A percentile compares a stretch with the other conserved stretches of the same genome.
These are phyloP conservation scores for Hypoxylon sp. DNA, from an alignment of 2,329 filamentous ascomycete genomes.

Conservation along the genomic window DNA sequence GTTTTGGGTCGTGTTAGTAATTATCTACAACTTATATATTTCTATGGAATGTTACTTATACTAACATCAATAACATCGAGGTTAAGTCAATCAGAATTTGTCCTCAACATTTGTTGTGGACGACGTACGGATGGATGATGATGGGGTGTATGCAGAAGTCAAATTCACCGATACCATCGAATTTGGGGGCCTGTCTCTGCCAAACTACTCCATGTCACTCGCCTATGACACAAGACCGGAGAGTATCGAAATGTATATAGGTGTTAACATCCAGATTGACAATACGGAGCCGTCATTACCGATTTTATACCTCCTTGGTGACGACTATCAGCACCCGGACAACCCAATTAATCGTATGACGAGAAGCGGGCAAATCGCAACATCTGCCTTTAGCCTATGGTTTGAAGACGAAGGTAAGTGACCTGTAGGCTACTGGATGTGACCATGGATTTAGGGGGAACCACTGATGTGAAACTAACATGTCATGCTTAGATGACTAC, in stretches of 20 bases:
- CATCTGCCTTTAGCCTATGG: slow-evolving; percentile 13
- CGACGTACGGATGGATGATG: neutral
- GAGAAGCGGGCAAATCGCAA: neutral
- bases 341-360: neutral
- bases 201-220: neutral
- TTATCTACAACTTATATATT: neutral
- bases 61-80: neutral
- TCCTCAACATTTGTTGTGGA: slow-evolving; percentile 5
- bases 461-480: slow-evolving; percentile 9
- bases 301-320: slow-evolving; percentile 11
- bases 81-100: slow-evolving; percentile 2
- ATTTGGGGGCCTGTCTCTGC: neutral
- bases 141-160: neutral
- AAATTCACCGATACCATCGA: neutral
- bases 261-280: neutral
- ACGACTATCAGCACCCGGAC: neutral
- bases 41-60: slow-evolving; percentile 1
- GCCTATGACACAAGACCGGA: neutral
- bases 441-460: neutral
- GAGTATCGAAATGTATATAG: neutral
- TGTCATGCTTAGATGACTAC: slow-evolving; percentile 2
- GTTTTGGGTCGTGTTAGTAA: slow-evolving; percentile 13
- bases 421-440: neutral
- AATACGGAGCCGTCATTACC: slow-evolving; percentile 13
- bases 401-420: slow-evolving; percentile 12